Evolutionary conservation across 768 basidiomycete genomes (phyloP).

Genomic region (Xerocomellus amylosporus): DNA sequence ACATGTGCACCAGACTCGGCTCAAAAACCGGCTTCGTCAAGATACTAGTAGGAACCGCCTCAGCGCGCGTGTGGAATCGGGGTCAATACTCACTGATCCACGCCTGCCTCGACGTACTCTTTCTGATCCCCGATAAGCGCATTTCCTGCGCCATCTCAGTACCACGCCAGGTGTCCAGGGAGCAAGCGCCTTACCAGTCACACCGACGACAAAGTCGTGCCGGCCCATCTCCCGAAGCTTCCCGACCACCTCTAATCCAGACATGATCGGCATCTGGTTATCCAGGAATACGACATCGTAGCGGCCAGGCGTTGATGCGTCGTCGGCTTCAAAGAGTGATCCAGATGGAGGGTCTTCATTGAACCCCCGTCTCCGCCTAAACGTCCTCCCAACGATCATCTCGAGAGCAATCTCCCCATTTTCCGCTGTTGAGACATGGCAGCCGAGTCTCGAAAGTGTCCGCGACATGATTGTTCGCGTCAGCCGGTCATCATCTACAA

Average conservation of each 20-base stretch:
- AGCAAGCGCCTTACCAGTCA: constrained; percentile 51
- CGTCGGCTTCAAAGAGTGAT: background rate
- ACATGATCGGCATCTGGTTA: constrained; percentile 84
- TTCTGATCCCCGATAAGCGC: constrained; percentile 61
- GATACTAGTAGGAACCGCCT: constrained; percentile 48
- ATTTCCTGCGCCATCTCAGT: constrained; percentile 42
- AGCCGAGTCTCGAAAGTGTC: constrained; percentile 75
- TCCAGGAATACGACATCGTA: constrained; percentile 54
- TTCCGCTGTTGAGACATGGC: constrained; percentile 75
- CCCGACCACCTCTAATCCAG: constrained; percentile 65
- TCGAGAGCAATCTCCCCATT: constrained; percentile 79
- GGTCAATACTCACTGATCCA: constrained; percentile 55
- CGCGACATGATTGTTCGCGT: constrained; percentile 81
- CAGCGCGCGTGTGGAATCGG: background rate
- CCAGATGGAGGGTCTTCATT: background rate
- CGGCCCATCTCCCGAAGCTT: constrained; percentile 64
- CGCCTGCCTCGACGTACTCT: constrained; percentile 74
- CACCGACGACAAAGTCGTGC: constrained; percentile 77
- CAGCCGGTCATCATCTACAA: constrained; percentile 80
- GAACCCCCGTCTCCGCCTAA: background rate
- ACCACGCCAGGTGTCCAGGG: background rate
- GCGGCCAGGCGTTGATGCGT: background rate
- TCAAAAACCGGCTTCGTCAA: constrained; percentile 79
- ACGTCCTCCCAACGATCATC: constrained; percentile 52
- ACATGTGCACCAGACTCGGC: constrained; percentile 43